phyloP scores from a whole-genome alignment of 148 eudicot genomes.

The Camellia japonica region DNA sequence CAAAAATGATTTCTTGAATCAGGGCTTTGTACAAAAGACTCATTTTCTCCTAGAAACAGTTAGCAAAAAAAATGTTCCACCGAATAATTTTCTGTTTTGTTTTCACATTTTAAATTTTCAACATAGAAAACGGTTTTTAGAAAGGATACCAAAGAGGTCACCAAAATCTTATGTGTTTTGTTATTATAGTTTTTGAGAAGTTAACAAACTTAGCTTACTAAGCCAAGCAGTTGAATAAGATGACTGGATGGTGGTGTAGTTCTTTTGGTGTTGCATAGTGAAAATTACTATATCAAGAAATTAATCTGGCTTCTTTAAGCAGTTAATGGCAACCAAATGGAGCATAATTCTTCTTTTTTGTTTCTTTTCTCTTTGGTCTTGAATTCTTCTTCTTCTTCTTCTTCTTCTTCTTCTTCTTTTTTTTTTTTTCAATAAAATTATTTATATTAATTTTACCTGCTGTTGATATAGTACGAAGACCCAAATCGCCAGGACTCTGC shows the following conservation, averaged over 20 bases:
- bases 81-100: no score
- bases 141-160: neutral
- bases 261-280: neutral
- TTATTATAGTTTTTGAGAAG: neutral
- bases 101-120: neutral
- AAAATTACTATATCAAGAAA: neutral
- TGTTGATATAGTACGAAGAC: conserved; percentile 73
- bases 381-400: neutral
- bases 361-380: neutral
- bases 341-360: neutral
- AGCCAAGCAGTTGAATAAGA: neutral
- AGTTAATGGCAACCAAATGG: conserved; percentile 3
- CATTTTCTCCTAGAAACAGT: neutral
- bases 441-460: conserved; percentile 2
- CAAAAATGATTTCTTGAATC: no score
- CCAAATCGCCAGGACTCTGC: conserved; percentile 75
- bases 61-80: neutral
- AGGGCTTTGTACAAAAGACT: neutral
- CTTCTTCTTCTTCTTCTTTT: no score
- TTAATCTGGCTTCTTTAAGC: neutral
- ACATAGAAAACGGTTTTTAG: neutral
- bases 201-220: neutral
- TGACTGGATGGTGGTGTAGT: neutral
- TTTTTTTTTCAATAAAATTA: neutral
- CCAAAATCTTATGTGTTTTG: neutral